A percentile compares a stretch with the other conserved stretches of the same genome.
Evolutionary conservation across 208 protist species (phyloP).

Genomic region (Endotrypanum monterogeii): DNA sequence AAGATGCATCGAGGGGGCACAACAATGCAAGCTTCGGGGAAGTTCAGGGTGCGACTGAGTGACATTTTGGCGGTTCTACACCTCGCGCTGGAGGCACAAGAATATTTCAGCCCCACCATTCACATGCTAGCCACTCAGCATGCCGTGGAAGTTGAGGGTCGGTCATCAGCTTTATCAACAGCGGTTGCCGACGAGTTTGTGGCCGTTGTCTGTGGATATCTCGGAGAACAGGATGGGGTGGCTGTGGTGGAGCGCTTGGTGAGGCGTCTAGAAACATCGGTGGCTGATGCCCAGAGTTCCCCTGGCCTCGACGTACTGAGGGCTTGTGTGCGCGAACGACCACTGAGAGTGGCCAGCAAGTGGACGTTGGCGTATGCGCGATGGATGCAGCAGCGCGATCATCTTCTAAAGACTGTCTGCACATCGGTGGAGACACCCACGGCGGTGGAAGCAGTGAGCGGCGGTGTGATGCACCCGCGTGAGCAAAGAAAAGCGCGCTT

Average conservation of each 20-base stretch:
- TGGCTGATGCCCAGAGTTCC: background rate
- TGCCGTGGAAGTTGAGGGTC: background rate
- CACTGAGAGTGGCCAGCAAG: slow-evolving; percentile 12
- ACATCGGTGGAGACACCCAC: background rate
- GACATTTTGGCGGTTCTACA: slow-evolving; percentile 21
- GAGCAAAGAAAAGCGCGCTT: background rate
- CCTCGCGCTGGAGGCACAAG: slow-evolving; percentile 17
- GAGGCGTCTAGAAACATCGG: background rate
- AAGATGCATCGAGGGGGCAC: background rate
- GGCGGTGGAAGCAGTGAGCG: background rate
- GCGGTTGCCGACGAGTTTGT: slow-evolving; percentile 18
- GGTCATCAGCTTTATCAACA: background rate
- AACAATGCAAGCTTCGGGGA: background rate
- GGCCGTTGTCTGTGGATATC: slow-evolving; percentile 22
- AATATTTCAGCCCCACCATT: slow-evolving; percentile 30
- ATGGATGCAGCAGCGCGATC: slow-evolving; percentile 18
- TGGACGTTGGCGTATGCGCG: slow-evolving; percentile 12
- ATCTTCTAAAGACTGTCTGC: background rate
- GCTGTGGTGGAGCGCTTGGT: slow-evolving; percentile 7
- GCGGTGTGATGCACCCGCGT: background rate
- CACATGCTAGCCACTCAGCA: slow-evolving; percentile 13
- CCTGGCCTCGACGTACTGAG: slow-evolving; percentile 12
- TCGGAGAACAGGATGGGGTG: slow-evolving; percentile 15
- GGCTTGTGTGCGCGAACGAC: slow-evolving; percentile 19
- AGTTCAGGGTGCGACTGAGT: slow-evolving; percentile 13